A percentile compares a stretch with the other conserved stretches of the same genome.
Conservation (phyloP, 768 basidiomycete species). For the Tricholoma flavovirens region DNA sequence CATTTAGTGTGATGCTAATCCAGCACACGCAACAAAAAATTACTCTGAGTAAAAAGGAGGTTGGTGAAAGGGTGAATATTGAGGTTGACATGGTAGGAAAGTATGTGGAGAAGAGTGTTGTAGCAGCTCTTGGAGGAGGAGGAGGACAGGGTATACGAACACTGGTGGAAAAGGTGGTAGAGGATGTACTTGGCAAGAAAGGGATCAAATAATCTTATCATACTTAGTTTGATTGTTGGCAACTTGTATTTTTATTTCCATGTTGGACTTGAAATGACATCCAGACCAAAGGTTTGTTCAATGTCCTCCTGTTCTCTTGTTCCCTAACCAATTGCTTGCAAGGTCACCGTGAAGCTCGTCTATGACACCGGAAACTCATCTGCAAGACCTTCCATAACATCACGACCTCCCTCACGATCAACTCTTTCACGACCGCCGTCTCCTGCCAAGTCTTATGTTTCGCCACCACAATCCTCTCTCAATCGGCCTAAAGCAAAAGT, state of each 20-base stretch:
- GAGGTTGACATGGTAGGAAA: conserved; percentile 96
- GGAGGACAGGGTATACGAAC: conserved; percentile 41
- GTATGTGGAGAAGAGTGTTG: conserved; percentile 81
- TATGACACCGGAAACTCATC: conserved; percentile 18
- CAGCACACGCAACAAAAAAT: conserved; percentile 89
- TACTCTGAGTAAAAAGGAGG: conserved; percentile 64
- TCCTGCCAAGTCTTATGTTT: conserved; percentile 24
- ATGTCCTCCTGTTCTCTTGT: neutral
- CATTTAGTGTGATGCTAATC: conserved; percentile 92
- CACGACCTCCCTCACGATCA: conserved; percentile 24
- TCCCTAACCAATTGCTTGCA: conserved; percentile 8
- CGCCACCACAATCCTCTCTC: conserved; percentile 14
- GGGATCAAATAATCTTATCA: conserved; percentile 21
- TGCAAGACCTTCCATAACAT: conserved; percentile 12
- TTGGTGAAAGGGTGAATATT: conserved; percentile 85
- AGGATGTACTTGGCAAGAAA: conserved; percentile 45
- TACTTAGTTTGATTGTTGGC: too few species aligned
- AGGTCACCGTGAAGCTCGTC: conserved; percentile 53
- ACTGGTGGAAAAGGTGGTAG: conserved; percentile 54
- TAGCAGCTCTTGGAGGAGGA: conserved; percentile 54
- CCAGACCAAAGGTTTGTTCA: conserved; percentile 42
- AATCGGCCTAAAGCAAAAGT: conserved; percentile 61
- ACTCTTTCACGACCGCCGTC: conserved; percentile 43
- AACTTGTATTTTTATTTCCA: neutral
- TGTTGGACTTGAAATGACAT: conserved; percentile 4